Evolutionary conservation across 768 basidiomycete genomes (phyloP), one percentile per base, ranked within the genome.

Genomic region (Pulveroboletus frians): DNA sequence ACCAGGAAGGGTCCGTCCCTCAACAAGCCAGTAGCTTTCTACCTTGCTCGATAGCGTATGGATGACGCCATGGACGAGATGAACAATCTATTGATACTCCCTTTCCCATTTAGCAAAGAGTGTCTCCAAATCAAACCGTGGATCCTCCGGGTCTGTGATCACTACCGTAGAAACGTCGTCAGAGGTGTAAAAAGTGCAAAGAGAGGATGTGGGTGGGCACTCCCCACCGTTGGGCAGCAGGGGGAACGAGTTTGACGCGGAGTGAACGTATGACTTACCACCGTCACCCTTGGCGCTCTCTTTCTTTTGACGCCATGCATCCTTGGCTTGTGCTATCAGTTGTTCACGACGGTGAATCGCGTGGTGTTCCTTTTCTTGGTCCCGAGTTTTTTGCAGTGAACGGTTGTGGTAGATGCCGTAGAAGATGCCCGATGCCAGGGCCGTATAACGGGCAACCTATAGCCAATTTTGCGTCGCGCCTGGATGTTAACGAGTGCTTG

Each of bases 101-200:
- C 76, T 81, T 70, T 89, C 88, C 78, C 82, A 84, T 65, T 83
- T 80, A 38, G 77, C 75, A 66, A 90, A 62, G 52, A 96, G 72
- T 71, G 92, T 92, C 77, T 98, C 95, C 66, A 97, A 76, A 76
- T 97, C 93, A 71, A 97, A 99, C 56, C 80, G 83, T 46, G 95
- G 92, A 71, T 97, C 85, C 60, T 97, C 95, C 36, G 93, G 90
- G 76, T 99, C 83, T 56, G 92, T 87, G 56, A 96, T 75, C 57
- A 95, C 93, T 94, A 69, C 9, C 42, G 40, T 42, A 31, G 48
- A 43, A 37, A 20, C n/a, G 50, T 35, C 18, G 47, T 58, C 43
- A 63, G 53, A 49, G 34, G 34, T 39, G 31, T 34, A 31, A 18
- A 51, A 26, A 15, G 34, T 20, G 13, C 31, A 15, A 38, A 6